Percentiles rank a stretch among this genome's conserved stretches.
Conservation (phyloP, 176 grass and related monocot species). For the Aegilops umbellulata region DNA sequence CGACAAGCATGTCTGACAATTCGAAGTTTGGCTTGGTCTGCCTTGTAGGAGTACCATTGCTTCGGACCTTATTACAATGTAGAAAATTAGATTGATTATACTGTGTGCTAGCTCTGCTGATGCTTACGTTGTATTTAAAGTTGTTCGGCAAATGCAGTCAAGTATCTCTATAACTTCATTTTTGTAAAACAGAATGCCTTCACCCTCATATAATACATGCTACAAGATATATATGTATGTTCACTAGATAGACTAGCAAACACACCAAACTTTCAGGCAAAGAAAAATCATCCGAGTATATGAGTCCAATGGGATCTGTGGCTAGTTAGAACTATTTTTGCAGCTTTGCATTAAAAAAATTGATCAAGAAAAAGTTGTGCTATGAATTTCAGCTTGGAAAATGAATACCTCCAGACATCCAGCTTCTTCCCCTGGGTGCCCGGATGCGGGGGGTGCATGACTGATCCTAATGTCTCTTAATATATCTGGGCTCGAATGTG, state of each 20-base stretch:
- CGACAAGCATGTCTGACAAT: conserved; percentile 11
- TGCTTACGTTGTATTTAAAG: neutral
- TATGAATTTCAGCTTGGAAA: neutral
- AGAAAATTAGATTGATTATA: conserved; percentile 17
- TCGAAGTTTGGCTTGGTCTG: conserved; percentile 30
- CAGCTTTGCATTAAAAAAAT: neutral
- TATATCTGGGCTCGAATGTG: conserved; percentile 63
- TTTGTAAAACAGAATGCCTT: neutral
- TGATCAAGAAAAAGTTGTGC: neutral
- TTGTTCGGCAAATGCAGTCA: neutral
- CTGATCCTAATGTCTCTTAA: conserved; percentile 37
- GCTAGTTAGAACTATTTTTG: neutral
- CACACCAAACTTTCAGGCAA: neutral
- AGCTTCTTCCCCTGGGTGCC: conserved; percentile 44
- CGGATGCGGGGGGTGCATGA: conserved; percentile 8
- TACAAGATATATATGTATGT: neutral
- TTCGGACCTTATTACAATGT: conserved; percentile 9
- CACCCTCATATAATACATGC: neutral
- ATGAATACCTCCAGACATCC: conserved; percentile 60
- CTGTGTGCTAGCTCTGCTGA: neutral
- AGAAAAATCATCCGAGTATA: neutral
- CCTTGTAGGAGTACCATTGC: conserved; percentile 15
- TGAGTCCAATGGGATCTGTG: neutral
- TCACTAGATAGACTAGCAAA: neutral
- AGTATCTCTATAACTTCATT: neutral